Evolutionary conservation across 768 basidiomycete species (phyloP), one percentile per base, ranked within the genome.

Genomic region (Kwoniella dejecticola): DNA sequence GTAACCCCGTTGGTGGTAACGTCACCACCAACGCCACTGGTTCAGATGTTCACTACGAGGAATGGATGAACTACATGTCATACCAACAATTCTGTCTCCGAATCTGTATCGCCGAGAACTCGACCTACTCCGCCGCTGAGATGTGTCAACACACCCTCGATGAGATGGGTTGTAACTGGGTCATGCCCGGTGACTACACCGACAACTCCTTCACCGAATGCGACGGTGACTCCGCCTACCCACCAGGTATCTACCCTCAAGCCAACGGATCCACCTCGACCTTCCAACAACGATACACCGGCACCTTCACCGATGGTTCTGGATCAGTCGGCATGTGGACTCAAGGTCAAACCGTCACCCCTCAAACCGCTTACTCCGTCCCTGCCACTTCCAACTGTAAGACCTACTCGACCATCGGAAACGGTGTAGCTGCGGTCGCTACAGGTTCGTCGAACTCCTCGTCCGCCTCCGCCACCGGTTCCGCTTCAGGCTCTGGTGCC

Each of bases 1-100:
- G 79, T 58, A 80, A 80, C 74, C 79, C 79, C 56, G 74, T 80
- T 57, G 79, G 79, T 30, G 79, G 79, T 46, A 80, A 80, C 63
- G 78, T 80, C 38, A 80, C 79, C 30, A 68, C 76, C 56, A 79
- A 80, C 70, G 71, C 70, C 29, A 72, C 76, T 45, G 79, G 79
- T 24, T 36, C 38, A 29, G 79, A 80, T 58, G 78, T 80, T 36
- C 56, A 59, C 42, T 82, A 81, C 73, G 78, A 82, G 67, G 81
- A 82, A 69, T 82, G 81, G 81, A 81, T 81, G 72, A 77, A 76
- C 72, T 82, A 81, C 77, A 80, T 82, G 76, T 78, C 79, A 7
- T 78, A 77, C 70, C 74, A 71, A 61, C 74, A 81, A 63, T 83
- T 80, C 78, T 83, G 83, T 75, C 71, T 83, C 71, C 76, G 82